Percentiles rank a stretch among this genome's conserved stretches.
phyloP scores from a whole-genome alignment of 2,329 filamentous ascomycete genomes.

The Trichoderma hamatum region DNA sequence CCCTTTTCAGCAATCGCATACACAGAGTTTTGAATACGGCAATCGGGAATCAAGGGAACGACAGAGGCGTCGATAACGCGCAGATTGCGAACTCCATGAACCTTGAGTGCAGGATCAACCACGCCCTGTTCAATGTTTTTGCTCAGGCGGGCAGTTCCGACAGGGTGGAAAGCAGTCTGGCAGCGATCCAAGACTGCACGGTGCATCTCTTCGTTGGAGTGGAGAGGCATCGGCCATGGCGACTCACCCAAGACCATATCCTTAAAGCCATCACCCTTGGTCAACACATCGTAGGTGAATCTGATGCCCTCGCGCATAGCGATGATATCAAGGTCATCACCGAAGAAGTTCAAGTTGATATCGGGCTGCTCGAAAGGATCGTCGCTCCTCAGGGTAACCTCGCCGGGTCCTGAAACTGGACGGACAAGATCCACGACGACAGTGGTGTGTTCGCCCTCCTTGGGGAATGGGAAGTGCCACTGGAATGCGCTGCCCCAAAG shows the following conservation, averaged over 20 bases:
- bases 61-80: conserved; percentile 59
- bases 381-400: conserved; percentile 58
- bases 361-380: conserved; percentile 61
- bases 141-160: conserved; percentile 57
- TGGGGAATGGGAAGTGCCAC: conserved; percentile 49
- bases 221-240: conserved; percentile 62
- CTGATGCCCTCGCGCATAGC: conserved; percentile 62
- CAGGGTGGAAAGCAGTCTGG: conserved; percentile 63
- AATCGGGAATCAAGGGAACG: conserved; percentile 59
- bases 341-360: conserved; percentile 64
- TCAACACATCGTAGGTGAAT: conserved; percentile 59
- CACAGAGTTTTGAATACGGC: conserved; percentile 62
- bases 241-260: conserved; percentile 57
- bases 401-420: conserved; percentile 50
- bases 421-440: conserved; percentile 55
- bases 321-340: conserved; percentile 57
- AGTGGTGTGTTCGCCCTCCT: conserved; percentile 55
- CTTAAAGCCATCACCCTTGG: conserved; percentile 58
- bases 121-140: conserved; percentile 56
- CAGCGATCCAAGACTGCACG: conserved; percentile 58
- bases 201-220: conserved; percentile 60
- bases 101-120: conserved; percentile 54
- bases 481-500: conserved; percentile 57
- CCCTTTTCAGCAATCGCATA: conserved; percentile 63
- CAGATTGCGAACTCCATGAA: conserved; percentile 56